Evolutionary conservation across 495 filamentous ascomycete genomes (phyloP), one percentile per base, ranked within the genome.

Genomic region (Neurospora terricola): DNA sequence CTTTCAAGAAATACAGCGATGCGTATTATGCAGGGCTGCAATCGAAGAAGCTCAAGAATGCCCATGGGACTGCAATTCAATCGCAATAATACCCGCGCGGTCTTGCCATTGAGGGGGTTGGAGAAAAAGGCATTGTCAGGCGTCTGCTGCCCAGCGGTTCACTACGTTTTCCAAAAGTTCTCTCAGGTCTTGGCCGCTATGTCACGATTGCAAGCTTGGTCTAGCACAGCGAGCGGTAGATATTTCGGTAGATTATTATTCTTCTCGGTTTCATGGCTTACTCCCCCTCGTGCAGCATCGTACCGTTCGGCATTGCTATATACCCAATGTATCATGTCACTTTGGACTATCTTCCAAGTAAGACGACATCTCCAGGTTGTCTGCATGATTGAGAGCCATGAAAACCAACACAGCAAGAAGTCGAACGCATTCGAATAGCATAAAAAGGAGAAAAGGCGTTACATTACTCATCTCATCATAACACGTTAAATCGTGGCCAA

Each of bases 1-100:
- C 82, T 0, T 80, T 74, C 80, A 70, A 42, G 21, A 75, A 37
- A 23, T 78, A 82, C 43, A 59, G 77, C 23, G 70, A 78, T 39
- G 75, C 75, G 62, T 73, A 70, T 1, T 68, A 45, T 10, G 76
- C 80, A 37, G 72, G 69, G 3, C 73, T 74, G 75, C 73, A 69
- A 45, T 70, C 36, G 54, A 81, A 80, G 72, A 68, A 54, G 27
- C 37, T 30, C 40, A 70, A 34, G 34, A 38, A 18, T 34, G 54
- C 54, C 23, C 54, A 34, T 1, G 54, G 23, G 23, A 62, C 23
- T 34, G 54, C 54, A 34, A 34, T 62, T 7, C 54, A 62, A 30
- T 18, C 27, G 54, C 54, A 62, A 34, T 62, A 14, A 62, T 62
- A 62, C 27, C 23, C 14, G 54, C 14, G 54, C 54, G 27, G 12